Evolutionary conservation across 1,284 basidiomycete genomes (phyloP).

Genomic region (Pisolithus thermaeus): DNA sequence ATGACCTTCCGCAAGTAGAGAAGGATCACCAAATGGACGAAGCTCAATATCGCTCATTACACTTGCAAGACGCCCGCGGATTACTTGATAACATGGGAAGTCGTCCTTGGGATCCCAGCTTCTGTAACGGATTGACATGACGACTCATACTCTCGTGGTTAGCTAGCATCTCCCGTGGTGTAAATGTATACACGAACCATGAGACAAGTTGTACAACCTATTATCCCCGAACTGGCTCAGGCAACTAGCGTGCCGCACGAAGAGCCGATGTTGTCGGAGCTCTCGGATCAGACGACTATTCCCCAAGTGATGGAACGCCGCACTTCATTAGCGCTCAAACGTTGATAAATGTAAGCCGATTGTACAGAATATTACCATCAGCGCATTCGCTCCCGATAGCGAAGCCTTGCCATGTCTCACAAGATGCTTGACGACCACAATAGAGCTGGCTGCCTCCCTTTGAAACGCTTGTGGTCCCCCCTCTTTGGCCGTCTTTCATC

Average conservation of each 20-base stretch:
- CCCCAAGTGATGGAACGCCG: constrained; percentile 7
- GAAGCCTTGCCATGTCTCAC: constrained; percentile 15
- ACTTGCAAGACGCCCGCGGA: neutral
- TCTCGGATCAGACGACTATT: constrained; percentile 22
- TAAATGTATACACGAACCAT: neutral
- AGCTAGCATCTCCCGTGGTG: constrained; percentile 2
- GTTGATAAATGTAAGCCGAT: constrained; percentile 28
- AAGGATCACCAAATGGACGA: constrained; percentile 31
- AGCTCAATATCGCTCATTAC: constrained; percentile 10
- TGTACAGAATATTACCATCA: constrained; percentile 11
- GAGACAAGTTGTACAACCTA: neutral
- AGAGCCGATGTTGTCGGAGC: constrained; percentile 18
- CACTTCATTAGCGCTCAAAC: constrained; percentile 14
- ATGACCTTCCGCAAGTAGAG: constrained; percentile 24
- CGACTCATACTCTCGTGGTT: neutral
- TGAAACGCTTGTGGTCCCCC: constrained; percentile 13
- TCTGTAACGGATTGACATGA: constrained; percentile 2
- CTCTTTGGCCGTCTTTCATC: neutral
- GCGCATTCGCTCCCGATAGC: constrained; percentile 5
- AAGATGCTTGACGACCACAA: constrained; percentile 22
- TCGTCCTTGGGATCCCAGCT: constrained; percentile 5
- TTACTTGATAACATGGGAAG: constrained; percentile 2
- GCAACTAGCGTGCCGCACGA: neutral
- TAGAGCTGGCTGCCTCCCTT: constrained; percentile 15
- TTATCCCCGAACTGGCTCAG: neutral